Base-by-base conservation (phyloP, 768 basidiomycete species). In the Tulasnella sp. region DNA sequence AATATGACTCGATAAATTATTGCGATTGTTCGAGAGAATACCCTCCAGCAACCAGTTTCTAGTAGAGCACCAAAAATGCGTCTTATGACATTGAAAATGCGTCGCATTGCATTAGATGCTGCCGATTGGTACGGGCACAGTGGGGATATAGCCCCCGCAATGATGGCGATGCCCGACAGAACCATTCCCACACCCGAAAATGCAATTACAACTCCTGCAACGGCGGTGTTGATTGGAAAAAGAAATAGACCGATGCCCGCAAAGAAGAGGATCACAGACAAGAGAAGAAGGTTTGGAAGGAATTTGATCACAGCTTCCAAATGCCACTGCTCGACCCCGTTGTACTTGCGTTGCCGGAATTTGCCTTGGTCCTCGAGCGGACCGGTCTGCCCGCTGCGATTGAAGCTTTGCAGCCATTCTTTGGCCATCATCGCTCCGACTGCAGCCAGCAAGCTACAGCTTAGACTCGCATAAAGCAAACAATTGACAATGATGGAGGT, bases 81-180 rank as follows among this genome's bases (percentile, higher is more conserved):
- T 37, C 37, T n/a, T n/a, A n/a, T n/a, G n/a, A 24, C n/a, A 2
- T 24, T 28, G 31, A 11, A 14, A 24, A 24, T 34, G 37, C 37
- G 37, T 37, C 37, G 37, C 2, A 37, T 37, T 37, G 37, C 37
- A 37, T 37, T 37, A n/a, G 74, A 31, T 24, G 46, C n/a, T 11
- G 74, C 40, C 24, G 41, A 42, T 75, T 75, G 74, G 31, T 42
- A 75, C n/a, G 74, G 74, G 40, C 74, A 75, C 74, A 48, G 7
- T 12, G 74, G 74, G n/a, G 2, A 75, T 5, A 75, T 40, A 14
- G 74, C 46, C 1, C 74, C 76, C 18, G 76, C 76, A 37, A 58
- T 1, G 50, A 77, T 41, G 8, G 58, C 11, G 9, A 77, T 48
- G 48, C 44, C 44, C 16, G 34, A 77, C 20, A 50, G 8, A 1